Conservation (phyloP, 108 stramenopile genomes). For the Chaetoceros tenuissimus region DNA sequence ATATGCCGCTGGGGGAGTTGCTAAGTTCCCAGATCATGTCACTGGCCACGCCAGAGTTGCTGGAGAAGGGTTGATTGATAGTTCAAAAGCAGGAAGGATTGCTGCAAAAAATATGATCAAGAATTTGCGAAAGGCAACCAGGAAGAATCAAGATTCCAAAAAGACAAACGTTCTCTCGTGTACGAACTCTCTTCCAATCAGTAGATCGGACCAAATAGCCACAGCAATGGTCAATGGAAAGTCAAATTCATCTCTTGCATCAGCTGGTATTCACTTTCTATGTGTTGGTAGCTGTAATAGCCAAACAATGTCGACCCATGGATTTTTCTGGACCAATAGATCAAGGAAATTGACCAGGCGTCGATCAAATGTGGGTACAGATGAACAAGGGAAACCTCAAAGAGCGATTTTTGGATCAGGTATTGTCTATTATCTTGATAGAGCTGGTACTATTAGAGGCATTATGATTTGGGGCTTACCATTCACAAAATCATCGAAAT, state of each 20-base stretch:
- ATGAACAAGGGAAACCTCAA: background rate
- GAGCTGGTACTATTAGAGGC: conserved; percentile 56
- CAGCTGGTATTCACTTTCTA: conserved; percentile 62
- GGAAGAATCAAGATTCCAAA: background rate
- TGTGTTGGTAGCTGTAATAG: conserved; percentile 76
- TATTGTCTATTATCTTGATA: conserved; percentile 72
- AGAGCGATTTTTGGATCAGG: conserved; percentile 67
- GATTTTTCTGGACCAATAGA: conserved; percentile 83
- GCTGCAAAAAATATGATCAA: conserved; percentile 72
- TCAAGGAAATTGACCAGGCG: conserved; percentile 7
- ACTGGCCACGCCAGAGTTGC: conserved; percentile 69
- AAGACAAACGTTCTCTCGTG: background rate
- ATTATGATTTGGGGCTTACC: conserved; percentile 85
- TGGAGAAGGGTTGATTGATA: conserved; percentile 52
- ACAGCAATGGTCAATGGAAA: conserved; percentile 15
- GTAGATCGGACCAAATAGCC: conserved; percentile 65
- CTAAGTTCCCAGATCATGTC: conserved; percentile 56
- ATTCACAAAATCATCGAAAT: conserved; percentile 23
- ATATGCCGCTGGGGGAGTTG: conserved; percentile 75
- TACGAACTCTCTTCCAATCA: conserved; percentile 49
- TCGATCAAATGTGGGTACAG: background rate
- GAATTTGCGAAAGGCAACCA: conserved; percentile 11
- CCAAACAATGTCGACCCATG: conserved; percentile 62
- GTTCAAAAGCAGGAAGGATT: conserved; percentile 50
- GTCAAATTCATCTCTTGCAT: conserved; percentile 25